Evolutionary conservation across 495 filamentous ascomycete species (phyloP).

Genomic region (Jackrogersella minutella): DNA sequence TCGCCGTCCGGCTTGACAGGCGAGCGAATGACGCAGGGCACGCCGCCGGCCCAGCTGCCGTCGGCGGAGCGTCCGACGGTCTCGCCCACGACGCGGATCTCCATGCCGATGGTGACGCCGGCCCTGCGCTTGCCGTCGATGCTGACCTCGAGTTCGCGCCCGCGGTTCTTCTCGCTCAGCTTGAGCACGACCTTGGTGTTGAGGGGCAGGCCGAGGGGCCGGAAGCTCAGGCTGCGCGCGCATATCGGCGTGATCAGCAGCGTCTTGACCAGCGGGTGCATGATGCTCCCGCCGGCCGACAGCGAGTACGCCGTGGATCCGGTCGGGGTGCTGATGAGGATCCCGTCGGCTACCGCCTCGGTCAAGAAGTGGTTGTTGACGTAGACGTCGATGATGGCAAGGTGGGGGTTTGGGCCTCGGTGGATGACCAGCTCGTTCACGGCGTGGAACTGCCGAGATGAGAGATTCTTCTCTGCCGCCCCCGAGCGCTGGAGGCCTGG

Average conservation of each 20-base stretch:
- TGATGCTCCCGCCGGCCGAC: constrained; percentile 90
- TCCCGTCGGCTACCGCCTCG: constrained; percentile 91
- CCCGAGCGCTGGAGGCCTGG: background rate
- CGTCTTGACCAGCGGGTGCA: constrained; percentile 89
- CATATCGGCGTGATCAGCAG: constrained; percentile 94
- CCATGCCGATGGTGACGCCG: constrained; percentile 81
- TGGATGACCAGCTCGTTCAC: constrained; percentile 97
- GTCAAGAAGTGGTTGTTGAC: constrained; percentile 87
- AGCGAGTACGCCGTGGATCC: constrained; percentile 95
- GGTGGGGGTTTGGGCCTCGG: constrained; percentile 85
- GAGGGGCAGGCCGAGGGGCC: constrained; percentile 86
- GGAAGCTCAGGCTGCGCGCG: constrained; percentile 88
- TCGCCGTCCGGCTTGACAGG: constrained; percentile 49
- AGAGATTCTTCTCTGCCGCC: constrained; percentile 31
- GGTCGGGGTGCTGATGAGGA: constrained; percentile 92
- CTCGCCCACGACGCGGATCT: constrained; percentile 86
- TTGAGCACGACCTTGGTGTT: constrained; percentile 84
- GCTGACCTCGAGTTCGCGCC: constrained; percentile 84
- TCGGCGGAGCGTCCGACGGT: constrained; percentile 63
- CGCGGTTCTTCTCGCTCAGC: constrained; percentile 82
- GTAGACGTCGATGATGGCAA: constrained; percentile 88
- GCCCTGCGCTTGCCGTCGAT: constrained; percentile 83
- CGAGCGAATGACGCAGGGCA: constrained; percentile 72
- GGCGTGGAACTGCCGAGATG: constrained; percentile 71
- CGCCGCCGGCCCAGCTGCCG: constrained; percentile 67